Evolutionary conservation across 2,329 filamentous ascomycete genomes (phyloP).

Genomic region (Helotiales sp.): DNA sequence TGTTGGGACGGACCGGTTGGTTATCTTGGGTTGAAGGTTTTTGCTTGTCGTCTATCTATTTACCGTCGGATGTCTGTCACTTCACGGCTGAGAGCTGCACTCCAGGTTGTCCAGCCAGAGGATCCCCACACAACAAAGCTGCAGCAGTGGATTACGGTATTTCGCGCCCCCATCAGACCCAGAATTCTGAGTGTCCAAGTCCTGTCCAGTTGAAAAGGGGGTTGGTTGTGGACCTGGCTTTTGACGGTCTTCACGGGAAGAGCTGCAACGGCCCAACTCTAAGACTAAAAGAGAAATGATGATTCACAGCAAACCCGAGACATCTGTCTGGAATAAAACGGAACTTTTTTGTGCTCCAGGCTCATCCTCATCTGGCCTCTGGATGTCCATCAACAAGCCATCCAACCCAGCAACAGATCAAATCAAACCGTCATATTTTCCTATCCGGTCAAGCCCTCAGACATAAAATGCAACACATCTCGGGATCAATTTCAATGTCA

Average conservation of each 20-base stretch:
- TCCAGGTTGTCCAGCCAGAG: conserved; percentile 11
- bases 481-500: background rate
- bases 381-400: conserved; percentile 2
- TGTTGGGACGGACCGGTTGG: background rate
- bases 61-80: background rate
- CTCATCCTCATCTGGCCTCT: conserved; percentile 4
- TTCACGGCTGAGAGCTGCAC: background rate
- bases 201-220: conserved; percentile 14
- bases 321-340: conserved; percentile 17
- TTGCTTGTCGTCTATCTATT: background rate
- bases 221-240: background rate
- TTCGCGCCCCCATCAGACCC: conserved; percentile 9
- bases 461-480: conserved; percentile 4
- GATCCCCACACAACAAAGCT: conserved; percentile 5
- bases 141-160: conserved; percentile 1
- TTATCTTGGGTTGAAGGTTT: background rate
- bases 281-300: background rate
- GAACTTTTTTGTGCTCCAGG: background rate
- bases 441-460: conserved; percentile 4
- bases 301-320: conserved; percentile 17
- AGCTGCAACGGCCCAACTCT: conserved; percentile 7
- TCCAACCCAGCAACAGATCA: conserved; percentile 1
- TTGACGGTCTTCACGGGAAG: background rate
- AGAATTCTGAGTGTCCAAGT: no score
- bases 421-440: conserved; percentile 7